Evolutionary conservation across 2,329 filamentous ascomycete species (phyloP).

Genomic region (Ascochyta fabae): DNA sequence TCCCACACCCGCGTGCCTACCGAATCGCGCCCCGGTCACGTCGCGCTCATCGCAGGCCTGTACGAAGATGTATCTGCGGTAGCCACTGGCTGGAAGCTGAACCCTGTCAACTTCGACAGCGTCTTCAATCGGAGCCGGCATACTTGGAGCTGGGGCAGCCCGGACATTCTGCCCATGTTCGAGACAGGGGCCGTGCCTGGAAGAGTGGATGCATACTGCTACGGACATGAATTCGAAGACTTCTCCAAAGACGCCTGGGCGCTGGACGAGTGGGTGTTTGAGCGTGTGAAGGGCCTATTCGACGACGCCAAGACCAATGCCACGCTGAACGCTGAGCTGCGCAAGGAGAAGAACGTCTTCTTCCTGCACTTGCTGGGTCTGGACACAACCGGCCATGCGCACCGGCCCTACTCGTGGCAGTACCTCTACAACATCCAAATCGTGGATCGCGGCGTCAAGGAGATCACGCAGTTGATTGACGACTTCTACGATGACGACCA

Average conservation of each 20-base stretch:
- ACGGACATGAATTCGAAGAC: slow-evolving; percentile 85
- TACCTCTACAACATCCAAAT: slow-evolving; percentile 94
- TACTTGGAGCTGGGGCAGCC: slow-evolving; percentile 99
- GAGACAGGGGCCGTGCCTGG: slow-evolving; percentile 88
- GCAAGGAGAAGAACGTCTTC: slow-evolving; percentile 88
- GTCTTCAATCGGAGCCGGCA: slow-evolving; percentile 97
- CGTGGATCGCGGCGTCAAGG: slow-evolving; percentile 86
- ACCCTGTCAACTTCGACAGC: slow-evolving; percentile 97
- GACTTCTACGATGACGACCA: slow-evolving; percentile 82
- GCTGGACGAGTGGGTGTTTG: slow-evolving; percentile 94
- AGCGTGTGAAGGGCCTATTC: slow-evolving; percentile 88
- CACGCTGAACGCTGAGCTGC: slow-evolving; percentile 73
- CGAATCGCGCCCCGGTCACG: slow-evolving; percentile 94
- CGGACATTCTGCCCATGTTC: slow-evolving; percentile 98
- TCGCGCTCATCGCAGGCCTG: slow-evolving; percentile 92
- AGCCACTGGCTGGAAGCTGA: slow-evolving; percentile 97
- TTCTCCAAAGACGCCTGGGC: slow-evolving; percentile 81
- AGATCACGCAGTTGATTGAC: slow-evolving; percentile 81
- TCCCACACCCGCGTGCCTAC: slow-evolving; percentile 97
- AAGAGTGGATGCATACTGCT: slow-evolving; percentile 84
- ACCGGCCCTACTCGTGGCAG: slow-evolving; percentile 91
- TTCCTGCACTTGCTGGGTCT: slow-evolving; percentile 92
- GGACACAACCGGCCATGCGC: slow-evolving; percentile 86
- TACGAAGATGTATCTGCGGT: slow-evolving; percentile 99
- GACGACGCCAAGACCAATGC: slow-evolving; percentile 77